Conservation (phyloP, 805 yeast species). For the Wickerhamiella kurtzmanii region DNA sequence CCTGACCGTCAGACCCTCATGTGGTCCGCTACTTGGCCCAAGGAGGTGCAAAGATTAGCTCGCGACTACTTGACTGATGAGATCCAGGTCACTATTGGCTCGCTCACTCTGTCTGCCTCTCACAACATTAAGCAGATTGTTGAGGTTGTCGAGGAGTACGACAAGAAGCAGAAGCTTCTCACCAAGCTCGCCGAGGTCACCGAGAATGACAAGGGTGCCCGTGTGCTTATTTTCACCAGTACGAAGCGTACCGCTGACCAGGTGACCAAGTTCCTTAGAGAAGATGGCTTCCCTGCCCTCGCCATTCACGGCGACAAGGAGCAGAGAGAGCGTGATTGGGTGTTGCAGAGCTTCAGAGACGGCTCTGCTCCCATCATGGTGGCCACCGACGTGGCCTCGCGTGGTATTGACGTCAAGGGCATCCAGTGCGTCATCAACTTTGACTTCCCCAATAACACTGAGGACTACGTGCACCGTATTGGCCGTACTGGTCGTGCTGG, state of each 20-base stretch:
- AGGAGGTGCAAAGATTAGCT: conserved; percentile 88
- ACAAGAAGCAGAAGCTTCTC: conserved; percentile 81
- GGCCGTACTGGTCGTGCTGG: conserved; percentile 99
- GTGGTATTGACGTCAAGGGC: conserved; percentile 99
- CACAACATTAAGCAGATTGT: conserved; percentile 90
- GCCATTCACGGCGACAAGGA: conserved; percentile 98
- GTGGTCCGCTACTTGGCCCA: conserved; percentile 99
- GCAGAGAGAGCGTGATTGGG: conserved; percentile 99
- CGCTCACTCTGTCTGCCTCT: conserved; percentile 89
- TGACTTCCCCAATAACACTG: conserved; percentile 97
- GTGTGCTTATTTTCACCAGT: conserved; percentile 82
- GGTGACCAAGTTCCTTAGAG: conserved; percentile 77
- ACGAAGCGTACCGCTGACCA: conserved; percentile 98
- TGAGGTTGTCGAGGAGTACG: conserved; percentile 82
- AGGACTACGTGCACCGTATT: conserved; percentile 96
- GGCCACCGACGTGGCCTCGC: conserved; percentile 98
- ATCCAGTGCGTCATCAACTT: conserved; percentile 84
- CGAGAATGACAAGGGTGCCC: conserved; percentile 42
- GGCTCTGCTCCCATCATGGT: conserved; percentile 96
- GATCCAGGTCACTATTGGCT: conserved; percentile 94
- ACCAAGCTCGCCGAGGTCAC: conserved; percentile 77
- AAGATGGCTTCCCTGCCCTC: conserved; percentile 97
- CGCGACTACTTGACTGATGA: conserved; percentile 83
- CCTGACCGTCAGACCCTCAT: conserved; percentile 98
- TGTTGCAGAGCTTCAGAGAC: conserved; percentile 74